Evolutionary conservation across 2,329 filamentous ascomycete genomes (phyloP), one percentile per base, ranked within the genome.

Genomic region (Paecilomyces sp.): DNA sequence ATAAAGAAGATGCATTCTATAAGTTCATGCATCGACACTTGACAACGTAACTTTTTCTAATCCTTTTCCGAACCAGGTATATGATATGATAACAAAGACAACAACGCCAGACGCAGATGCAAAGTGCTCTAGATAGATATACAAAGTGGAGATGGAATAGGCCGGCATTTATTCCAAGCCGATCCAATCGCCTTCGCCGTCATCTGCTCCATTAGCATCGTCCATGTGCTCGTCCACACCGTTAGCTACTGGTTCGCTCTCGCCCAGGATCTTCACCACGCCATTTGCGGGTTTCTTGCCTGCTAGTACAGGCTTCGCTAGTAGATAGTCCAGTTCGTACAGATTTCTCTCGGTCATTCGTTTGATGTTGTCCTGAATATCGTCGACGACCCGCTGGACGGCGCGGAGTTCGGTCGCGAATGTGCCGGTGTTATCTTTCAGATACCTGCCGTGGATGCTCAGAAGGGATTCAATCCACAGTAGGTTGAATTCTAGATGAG

Each of bases 401-500:
- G 91, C 84, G 36, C 94, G 84, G 64, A 97, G 78, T 75, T 97
- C 94, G 2, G 93, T 84, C 41, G 93, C 91, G 34, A 94, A 86
- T 66, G 89, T 88, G 57, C 85, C 88, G 24, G 88, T 83, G 72
- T 93, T 89, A 36, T 92, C 89, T 60, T 91, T 89, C 67, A 99
- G 82, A 81, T 89, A 93, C 24, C 88, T 83, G 34, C 94, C 94
- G 72, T 97, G 93, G 67, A 86, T 87, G 67, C 89, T 88, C 60
- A 97, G 80, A 9, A 87, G 65, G 1, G 90, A 86, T 74, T 94
- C 90, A 69, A 97, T 89, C 94, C 94, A 99, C 8, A 93, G 79
- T 53, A 99, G 79, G 68, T 94, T 96, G 76, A 97, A 95, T 76
- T 99, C 94, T 3, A 99, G 83, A 79, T 97, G 93, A 1, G 92